Conservation (phyloP, 2,329 filamentous ascomycete species). For the Trichophyton simii region DNA sequence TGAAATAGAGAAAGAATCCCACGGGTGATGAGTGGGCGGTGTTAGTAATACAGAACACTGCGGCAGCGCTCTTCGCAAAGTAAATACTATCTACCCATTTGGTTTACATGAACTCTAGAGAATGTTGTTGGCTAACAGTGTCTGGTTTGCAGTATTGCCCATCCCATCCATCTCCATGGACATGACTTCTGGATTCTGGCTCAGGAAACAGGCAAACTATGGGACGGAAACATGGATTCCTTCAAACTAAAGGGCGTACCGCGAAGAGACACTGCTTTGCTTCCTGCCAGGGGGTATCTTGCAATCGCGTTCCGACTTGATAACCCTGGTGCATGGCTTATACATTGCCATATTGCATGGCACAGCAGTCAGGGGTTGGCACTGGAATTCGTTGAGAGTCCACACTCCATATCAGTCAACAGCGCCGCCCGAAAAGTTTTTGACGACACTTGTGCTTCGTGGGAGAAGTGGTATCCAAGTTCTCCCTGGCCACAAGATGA, state of each 20-base stretch:
- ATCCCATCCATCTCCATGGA: constrained; percentile 50
- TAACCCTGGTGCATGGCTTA: constrained; percentile 25
- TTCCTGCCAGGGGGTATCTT: constrained; percentile 35
- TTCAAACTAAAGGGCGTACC: constrained; percentile 26
- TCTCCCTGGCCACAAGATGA: not conserved
- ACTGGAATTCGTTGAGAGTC: constrained; percentile 40
- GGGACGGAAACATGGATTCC: not conserved
- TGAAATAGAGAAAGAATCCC: not conserved
- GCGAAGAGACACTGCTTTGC: constrained; percentile 36
- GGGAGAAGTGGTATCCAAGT: not conserved
- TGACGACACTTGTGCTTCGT: not conserved
- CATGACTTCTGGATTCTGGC: constrained; percentile 58
- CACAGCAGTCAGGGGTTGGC: constrained; percentile 49
- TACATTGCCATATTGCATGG: constrained; percentile 18
- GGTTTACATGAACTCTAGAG: not conserved
- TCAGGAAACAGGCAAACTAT: constrained; percentile 20
- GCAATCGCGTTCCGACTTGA: constrained; percentile 39
- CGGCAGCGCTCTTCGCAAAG: not conserved
- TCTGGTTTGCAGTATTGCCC: not conserved
- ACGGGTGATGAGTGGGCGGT: not conserved
- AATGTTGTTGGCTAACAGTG: not conserved
- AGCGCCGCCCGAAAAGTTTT: not conserved
- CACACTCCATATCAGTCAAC: not conserved
- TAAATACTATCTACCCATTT: not conserved
- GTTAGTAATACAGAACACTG: not conserved